A percentile compares a stretch with the other conserved stretches of the same genome.
Conservation (phyloP, 331 rosid genomes). For the Erythrophleum ivorense region DNA sequence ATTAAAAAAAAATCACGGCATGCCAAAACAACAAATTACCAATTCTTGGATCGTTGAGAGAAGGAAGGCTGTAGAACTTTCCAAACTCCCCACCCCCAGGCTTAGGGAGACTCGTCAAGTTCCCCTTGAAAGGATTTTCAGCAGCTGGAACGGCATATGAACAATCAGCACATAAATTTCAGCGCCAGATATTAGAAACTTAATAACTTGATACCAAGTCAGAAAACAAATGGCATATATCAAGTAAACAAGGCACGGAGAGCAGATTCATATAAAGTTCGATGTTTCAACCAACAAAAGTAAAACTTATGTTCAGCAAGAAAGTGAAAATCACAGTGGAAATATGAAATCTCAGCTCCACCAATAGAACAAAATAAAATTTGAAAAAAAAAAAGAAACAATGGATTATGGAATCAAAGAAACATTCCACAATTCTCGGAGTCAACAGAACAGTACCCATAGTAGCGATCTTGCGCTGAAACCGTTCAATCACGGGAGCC, state of each 20-base stretch:
- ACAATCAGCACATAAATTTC: conserved; percentile 32
- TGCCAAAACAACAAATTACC: conserved; percentile 56
- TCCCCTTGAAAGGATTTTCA: conserved; percentile 89
- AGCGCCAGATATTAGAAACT: conserved; percentile 13
- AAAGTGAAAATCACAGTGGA: not conserved
- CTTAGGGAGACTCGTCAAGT: conserved; percentile 87
- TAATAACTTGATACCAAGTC: not conserved
- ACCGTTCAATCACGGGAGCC: conserved; percentile 79
- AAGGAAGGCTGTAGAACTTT: conserved; percentile 90
- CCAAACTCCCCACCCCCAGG: conserved; percentile 98
- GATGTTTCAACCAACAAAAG: not conserved
- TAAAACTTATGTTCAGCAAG: not conserved
- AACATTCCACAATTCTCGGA: conserved; percentile 39
- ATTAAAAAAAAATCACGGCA: not conserved
- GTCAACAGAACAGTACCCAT: conserved; percentile 59
- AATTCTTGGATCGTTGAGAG: conserved; percentile 89
- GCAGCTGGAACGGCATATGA: conserved; percentile 59
- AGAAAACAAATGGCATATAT: not conserved
- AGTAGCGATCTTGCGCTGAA: conserved; percentile 84
- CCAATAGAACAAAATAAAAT: not conserved
- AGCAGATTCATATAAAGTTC: not conserved
- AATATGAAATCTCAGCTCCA: conserved; percentile 8
- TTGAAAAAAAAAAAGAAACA: conserved; percentile 10
- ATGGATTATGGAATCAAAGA: not conserved
- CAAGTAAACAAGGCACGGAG: not conserved